Conservation (phyloP, 2,329 filamentous ascomycete species). For the Neofusicoccum sp. region DNA sequence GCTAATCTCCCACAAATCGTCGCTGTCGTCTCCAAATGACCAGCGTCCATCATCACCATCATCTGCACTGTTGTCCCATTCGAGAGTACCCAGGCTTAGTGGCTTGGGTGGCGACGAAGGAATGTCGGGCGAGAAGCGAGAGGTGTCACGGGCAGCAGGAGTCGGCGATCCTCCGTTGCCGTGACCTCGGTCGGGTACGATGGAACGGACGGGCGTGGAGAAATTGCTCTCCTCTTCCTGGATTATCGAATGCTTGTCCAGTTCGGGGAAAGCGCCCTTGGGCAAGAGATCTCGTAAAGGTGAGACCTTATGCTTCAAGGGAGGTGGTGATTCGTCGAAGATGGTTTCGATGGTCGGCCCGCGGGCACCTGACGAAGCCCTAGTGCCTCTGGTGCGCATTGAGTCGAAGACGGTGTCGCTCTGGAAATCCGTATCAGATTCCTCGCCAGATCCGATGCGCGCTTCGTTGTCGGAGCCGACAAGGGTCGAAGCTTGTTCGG, state of each 20-base stretch:
- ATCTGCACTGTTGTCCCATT: conserved; percentile 38
- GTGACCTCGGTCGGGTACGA: conserved; percentile 36
- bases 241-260: conserved; percentile 43
- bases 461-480: conserved; percentile 69
- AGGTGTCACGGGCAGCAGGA: conserved; percentile 28
- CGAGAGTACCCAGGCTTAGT: conserved; percentile 40
- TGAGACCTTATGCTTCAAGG: conserved; percentile 42
- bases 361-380: conserved; percentile 64
- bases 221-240: conserved; percentile 50
- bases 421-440: conserved; percentile 75
- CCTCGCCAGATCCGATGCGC: conserved; percentile 66
- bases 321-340: conserved; percentile 73
- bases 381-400: conserved; percentile 67
- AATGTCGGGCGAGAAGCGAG: conserved; percentile 40
- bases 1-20: conserved; percentile 40
- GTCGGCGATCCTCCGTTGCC: conserved; percentile 38
- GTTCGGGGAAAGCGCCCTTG: conserved; percentile 44
- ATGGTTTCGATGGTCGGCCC: conserved; percentile 73
- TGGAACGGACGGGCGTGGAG: conserved; percentile 44
- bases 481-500: conserved; percentile 63
- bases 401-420: conserved; percentile 79
- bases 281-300: conserved; percentile 50
- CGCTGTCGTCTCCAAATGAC: conserved; percentile 39
- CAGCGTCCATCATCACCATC: conserved; percentile 42
- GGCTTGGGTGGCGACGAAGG: conserved; percentile 46